A percentile compares a stretch with the other conserved stretches of the same genome.
Conservation (phyloP, 1,139 yeast species). For the Pichia sp. region DNA sequence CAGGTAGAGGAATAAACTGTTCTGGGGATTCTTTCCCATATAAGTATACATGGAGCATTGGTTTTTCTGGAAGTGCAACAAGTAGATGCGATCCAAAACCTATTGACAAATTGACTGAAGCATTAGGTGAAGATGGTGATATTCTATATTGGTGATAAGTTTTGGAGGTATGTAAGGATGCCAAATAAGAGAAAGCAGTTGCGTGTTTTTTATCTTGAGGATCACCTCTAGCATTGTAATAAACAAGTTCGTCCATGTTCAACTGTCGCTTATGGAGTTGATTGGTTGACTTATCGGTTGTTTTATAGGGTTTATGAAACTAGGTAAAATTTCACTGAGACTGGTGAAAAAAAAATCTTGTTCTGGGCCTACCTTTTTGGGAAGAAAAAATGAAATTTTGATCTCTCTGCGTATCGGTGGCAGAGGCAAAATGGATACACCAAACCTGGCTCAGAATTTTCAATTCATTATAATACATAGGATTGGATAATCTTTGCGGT, state of each 20-base stretch:
- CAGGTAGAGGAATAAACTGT: slow-evolving; percentile 83
- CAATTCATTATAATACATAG: slow-evolving; percentile 49
- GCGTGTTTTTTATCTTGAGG: slow-evolving; percentile 37
- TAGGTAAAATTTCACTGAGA: no score
- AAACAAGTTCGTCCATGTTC: slow-evolving; percentile 63
- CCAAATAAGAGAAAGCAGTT: slow-evolving; percentile 42
- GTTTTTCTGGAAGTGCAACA: slow-evolving; percentile 60
- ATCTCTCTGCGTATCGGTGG: no score
- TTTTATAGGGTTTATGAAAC: no score
- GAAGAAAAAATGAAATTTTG: no score
- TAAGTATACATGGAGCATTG: slow-evolving; percentile 65
- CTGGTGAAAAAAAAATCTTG: neutral
- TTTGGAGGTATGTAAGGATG: slow-evolving; percentile 46
- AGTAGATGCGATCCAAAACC: slow-evolving; percentile 39
- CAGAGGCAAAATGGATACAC: no score
- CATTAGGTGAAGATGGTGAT: slow-evolving; percentile 38
- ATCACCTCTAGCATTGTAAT: slow-evolving; percentile 47
- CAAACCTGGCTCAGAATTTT: no score
- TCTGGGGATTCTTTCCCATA: slow-evolving; percentile 76
- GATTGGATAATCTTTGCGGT: slow-evolving; percentile 47
- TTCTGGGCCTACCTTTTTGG: no score
- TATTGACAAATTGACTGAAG: slow-evolving; percentile 37
- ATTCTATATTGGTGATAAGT: slow-evolving; percentile 47
- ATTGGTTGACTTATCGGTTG: no score
- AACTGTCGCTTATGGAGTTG: no score